Evolutionary conservation across 2,329 filamentous ascomycete species (phyloP), one percentile per base, ranked within the genome.

Genomic region (Phaeophleospora eucalypticola): DNA sequence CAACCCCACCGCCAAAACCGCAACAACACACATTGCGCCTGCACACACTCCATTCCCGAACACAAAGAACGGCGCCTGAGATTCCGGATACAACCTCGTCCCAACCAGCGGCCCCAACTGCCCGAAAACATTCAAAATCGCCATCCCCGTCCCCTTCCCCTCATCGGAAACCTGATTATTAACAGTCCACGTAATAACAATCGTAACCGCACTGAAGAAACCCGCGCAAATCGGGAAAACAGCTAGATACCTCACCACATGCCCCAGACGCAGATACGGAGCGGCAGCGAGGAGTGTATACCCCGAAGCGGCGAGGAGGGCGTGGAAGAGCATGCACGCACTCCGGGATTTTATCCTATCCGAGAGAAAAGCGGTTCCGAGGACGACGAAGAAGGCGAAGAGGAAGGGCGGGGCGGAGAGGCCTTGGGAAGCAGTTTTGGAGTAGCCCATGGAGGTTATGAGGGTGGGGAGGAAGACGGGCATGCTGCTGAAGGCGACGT

Each of bases 141-240:
- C 87, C 60, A 95, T 87, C 1, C 85, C 87, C 1, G 81, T 81
- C 0, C 87, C 87, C 56, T 86, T 85, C 4, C 81, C 79, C 42
- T 79, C 80, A 51, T 83, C 80, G 10, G 75, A 81, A 43, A 78
- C 71, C 63, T 93, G 87, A 66, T 95, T 95, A 63, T 95, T 94
- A 61, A 95, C 80, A 29, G 80, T 87, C 89, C 89, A 95, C 1
- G 87, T 85, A 46, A 95, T 86, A 56, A 90, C 84, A 24, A 95
- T 76, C 0, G 88, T 89, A 47, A 95, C 86, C 16, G 88, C 85
- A 49, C 80, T 83, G 73, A 95, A 91, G 68, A 95, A 93, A 3
- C 89, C 89, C 1, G 82, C 72, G 2, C 83, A 79, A 2, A 89
- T 88, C 0, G 87, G 88, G 64, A 85, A 95, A 6, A 95, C 77